These are phyloP conservation scores for Thalassia testudinum DNA, from an alignment of 116 monocot genomes.

Conservation along the genomic window DNA sequence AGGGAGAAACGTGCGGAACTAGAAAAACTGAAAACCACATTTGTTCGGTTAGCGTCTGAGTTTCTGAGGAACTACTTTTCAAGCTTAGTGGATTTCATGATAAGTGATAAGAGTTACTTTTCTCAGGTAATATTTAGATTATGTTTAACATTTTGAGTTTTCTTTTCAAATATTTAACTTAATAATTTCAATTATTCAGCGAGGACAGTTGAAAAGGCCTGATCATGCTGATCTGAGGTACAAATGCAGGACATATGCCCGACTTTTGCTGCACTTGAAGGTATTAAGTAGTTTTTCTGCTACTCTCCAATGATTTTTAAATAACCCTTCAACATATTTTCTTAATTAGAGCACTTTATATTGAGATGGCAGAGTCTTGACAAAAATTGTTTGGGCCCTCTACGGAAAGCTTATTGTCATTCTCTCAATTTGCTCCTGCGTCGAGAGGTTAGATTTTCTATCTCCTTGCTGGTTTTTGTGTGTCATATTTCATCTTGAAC, in stretches of 20 bases:
- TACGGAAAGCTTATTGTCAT: conserved; percentile 96
- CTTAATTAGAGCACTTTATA: no score
- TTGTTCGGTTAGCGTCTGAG: conserved; percentile 86
- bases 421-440: conserved; percentile 92
- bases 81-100: conserved; percentile 92
- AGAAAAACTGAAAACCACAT: conserved; percentile 69
- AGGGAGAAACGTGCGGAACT: conserved; percentile 79
- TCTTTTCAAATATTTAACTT: not conserved
- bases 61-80: conserved; percentile 93
- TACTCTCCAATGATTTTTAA: no score
- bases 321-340: no score
- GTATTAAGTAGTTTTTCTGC: conserved; percentile 9
- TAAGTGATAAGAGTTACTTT: conserved; percentile 95
- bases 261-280: conserved; percentile 96
- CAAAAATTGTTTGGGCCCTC: conserved; percentile 80
- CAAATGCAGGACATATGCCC: conserved; percentile 96
- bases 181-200: conserved; percentile 25
- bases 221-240: conserved; percentile 98
- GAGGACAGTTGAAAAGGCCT: conserved; percentile 92
- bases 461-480: no score
- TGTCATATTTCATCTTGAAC: no score
- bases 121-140: conserved; percentile 47
- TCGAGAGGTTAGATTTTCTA: conserved; percentile 56
- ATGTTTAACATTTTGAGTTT: not conserved
- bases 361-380: conserved; percentile 64